Conservation (phyloP, 345 rosid genomes). For the Combretum micranthum region DNA sequence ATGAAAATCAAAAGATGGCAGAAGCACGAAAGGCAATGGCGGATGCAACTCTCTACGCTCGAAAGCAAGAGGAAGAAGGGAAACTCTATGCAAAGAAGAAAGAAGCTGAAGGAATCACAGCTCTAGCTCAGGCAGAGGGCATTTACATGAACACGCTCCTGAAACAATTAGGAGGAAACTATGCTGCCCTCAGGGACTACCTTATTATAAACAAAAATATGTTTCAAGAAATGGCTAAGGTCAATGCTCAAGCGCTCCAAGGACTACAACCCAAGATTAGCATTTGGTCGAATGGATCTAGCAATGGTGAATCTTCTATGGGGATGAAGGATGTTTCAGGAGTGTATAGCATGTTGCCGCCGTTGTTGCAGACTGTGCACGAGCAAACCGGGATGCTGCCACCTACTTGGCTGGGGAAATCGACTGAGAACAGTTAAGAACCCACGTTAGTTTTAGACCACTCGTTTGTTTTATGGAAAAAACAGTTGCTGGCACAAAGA, state of each 20-base stretch:
- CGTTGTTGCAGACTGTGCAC: slow-evolving; percentile 63
- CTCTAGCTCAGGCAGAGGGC: slow-evolving; percentile 64
- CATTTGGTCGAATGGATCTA: slow-evolving; percentile 48
- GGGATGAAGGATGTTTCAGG: slow-evolving; percentile 64
- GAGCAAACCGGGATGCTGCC: slow-evolving; percentile 82
- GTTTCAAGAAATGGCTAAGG: slow-evolving; percentile 50
- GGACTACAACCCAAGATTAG: slow-evolving; percentile 69
- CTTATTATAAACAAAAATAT: slow-evolving; percentile 47
- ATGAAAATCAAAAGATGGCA: slow-evolving; percentile 20
- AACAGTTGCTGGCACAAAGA: too few relatives aligned
- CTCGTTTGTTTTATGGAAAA: too few relatives aligned
- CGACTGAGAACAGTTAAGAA: slow-evolving; percentile 5
- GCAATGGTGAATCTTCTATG: slow-evolving; percentile 10
- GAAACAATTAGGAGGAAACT: slow-evolving; percentile 46
- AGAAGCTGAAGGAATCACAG: slow-evolving; percentile 62
- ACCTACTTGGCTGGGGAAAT: slow-evolving; percentile 54
- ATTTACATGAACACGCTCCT: slow-evolving; percentile 44
- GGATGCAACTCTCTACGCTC: too few relatives aligned
- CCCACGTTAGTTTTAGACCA: too few relatives aligned
- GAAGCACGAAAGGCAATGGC: slow-evolving; percentile 4
- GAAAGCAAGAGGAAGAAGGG: slow-evolving; percentile 25
- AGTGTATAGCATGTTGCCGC: slow-evolving; percentile 66
- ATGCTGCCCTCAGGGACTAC: slow-evolving; percentile 48
- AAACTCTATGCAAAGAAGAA: slow-evolving; percentile 41
- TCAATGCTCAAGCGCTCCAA: slow-evolving; percentile 48